Conservation (phyloP, 2,329 filamentous ascomycete genomes). For the Fusarium nygamai region DNA sequence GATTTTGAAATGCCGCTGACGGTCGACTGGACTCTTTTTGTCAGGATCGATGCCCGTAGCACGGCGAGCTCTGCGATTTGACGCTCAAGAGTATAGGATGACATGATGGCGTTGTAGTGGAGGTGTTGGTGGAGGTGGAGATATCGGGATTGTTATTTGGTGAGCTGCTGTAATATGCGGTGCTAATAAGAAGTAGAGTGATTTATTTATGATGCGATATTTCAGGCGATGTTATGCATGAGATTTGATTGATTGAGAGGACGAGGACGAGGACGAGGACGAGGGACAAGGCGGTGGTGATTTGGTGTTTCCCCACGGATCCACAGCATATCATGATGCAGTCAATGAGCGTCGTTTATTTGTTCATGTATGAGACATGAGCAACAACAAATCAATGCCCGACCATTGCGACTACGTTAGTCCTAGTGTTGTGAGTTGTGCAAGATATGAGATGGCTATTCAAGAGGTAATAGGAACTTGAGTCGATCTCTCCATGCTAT, state of each 20-base stretch:
- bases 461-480: neutral
- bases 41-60: conserved; percentile 65
- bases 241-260: neutral
- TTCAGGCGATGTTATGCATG: neutral
- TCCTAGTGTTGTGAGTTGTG: neutral
- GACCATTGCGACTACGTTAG: neutral
- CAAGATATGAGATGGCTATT: neutral
- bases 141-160: neutral
- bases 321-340: neutral
- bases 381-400: neutral
- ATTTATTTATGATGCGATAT: neutral
- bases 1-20: conserved; percentile 64
- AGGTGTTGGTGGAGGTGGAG: neutral
- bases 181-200: neutral
- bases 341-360: conserved; percentile 2
- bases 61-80: conserved; percentile 57
- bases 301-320: conserved; percentile 3
- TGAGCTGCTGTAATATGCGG: neutral
- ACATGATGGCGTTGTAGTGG: conserved; percentile 26
- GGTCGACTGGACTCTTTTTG: conserved; percentile 56
- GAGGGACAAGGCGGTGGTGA: neutral
- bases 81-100: conserved; percentile 44
- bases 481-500: neutral
- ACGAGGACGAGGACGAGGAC: too few relatives aligned
- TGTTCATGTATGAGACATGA: neutral